Conservation (phyloP, 1,284 basidiomycete species). For the Naganishia sp. region DNA sequence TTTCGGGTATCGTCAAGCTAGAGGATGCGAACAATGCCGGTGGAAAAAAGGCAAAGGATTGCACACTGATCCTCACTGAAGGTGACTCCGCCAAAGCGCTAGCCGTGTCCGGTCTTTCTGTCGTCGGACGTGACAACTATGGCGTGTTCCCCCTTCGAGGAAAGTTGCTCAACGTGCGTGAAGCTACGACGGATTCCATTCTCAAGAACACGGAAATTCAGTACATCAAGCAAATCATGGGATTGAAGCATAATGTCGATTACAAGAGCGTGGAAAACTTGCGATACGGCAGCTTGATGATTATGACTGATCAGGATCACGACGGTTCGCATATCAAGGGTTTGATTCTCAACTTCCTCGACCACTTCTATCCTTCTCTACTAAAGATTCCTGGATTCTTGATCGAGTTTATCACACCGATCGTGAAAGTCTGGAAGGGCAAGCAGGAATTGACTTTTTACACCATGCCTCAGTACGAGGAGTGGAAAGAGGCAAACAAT, state of each 20-base stretch:
- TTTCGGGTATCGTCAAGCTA: constrained; percentile 89
- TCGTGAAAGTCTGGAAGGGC: constrained; percentile 88
- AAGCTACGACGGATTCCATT: constrained; percentile 92
- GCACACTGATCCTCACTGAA: constrained; percentile 97
- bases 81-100: constrained; percentile 98
- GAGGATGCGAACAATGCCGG: constrained; percentile 99
- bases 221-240: constrained; percentile 97
- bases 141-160: constrained; percentile 98
- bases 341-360: constrained; percentile 95
- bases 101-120: constrained; percentile 89
- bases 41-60: constrained; percentile 73
- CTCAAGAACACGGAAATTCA: constrained; percentile 98
- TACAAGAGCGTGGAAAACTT: constrained; percentile 73
- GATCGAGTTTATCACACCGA: constrained; percentile 98
- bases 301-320: constrained; percentile 99
- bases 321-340: constrained; percentile 99
- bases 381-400: constrained; percentile 90
- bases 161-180: constrained; percentile 95
- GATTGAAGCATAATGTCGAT: constrained; percentile 88
- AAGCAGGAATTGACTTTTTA: constrained; percentile 85
- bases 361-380: constrained; percentile 95
- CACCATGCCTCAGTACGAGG: constrained; percentile 95
- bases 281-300: constrained; percentile 95
- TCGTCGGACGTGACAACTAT: constrained; percentile 94
- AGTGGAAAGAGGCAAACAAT: constrained; percentile 81